Evolutionary conservation across 129 eudicot species (phyloP).

Genomic region (Erigeron canadensis): DNA sequence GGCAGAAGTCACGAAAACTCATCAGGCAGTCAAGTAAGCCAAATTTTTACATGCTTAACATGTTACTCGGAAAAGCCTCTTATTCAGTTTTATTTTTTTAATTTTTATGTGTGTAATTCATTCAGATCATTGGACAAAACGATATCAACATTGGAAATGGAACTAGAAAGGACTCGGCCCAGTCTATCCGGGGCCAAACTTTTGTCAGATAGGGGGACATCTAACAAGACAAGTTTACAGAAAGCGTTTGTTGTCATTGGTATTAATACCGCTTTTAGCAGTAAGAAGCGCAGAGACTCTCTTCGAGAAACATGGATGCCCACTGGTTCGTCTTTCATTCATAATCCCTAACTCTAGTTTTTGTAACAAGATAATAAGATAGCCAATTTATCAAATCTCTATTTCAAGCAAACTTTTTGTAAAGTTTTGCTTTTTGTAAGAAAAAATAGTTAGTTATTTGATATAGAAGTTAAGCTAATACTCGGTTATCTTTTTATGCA

Average conservation of each 20-base stretch:
- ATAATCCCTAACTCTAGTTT: neutral
- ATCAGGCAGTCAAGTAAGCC: slow-evolving; percentile 61
- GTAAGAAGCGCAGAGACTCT: slow-evolving; percentile 78
- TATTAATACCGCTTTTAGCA: slow-evolving; percentile 82
- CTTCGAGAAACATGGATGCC: slow-evolving; percentile 92
- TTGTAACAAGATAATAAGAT: neutral
- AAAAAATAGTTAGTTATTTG: neutral
- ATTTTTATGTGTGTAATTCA: neutral
- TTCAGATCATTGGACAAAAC: slow-evolving; percentile 53
- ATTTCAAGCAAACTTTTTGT: neutral
- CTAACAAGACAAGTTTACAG: slow-evolving; percentile 28
- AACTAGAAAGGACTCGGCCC: slow-evolving; percentile 40
- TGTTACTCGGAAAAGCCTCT: neutral
- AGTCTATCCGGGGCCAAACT: slow-evolving; percentile 27
- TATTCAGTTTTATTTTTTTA: neutral
- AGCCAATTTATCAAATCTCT: neutral
- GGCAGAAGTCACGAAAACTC: slow-evolving; percentile 63
- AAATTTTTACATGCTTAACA: neutral
- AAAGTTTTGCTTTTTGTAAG: neutral
- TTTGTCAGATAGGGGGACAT: slow-evolving; percentile 14
- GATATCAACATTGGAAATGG: slow-evolving; percentile 52
- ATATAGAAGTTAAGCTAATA: neutral
- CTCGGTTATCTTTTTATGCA: neutral
- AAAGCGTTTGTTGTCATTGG: slow-evolving; percentile 75
- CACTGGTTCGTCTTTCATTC: slow-evolving; percentile 38